Evolutionary conservation across 352 stramenopile species (phyloP).

Genomic region (Phytopythium oedochilum): DNA sequence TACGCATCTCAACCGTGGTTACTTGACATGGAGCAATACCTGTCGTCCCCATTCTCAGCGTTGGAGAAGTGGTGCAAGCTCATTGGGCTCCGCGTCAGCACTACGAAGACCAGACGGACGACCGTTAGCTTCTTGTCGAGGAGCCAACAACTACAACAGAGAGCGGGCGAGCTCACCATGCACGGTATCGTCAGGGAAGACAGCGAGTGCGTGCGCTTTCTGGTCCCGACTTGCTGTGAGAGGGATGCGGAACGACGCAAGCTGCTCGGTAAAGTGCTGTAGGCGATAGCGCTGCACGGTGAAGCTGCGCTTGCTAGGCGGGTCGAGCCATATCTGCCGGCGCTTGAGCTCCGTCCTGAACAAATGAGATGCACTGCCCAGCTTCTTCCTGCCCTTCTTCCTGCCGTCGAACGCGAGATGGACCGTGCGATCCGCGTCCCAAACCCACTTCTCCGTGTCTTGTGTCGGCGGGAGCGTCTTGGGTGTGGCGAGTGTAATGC

Average conservation of each 20-base stretch:
- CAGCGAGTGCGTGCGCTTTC: constrained; percentile 38
- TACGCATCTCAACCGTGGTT: background rate
- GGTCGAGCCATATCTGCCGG: constrained; percentile 60
- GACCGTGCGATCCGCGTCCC: constrained; percentile 7
- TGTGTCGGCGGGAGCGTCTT: constrained; percentile 22
- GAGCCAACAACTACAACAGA: no score
- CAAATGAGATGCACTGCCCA: constrained; percentile 4
- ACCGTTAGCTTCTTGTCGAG: background rate
- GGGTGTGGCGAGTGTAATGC: constrained; percentile 35
- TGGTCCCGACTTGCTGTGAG: constrained; percentile 55
- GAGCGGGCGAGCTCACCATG: constrained; percentile 41
- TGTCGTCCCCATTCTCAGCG: constrained; percentile 27
- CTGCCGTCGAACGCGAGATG: constrained; percentile 12
- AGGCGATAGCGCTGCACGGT: constrained; percentile 47
- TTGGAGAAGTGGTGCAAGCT: constrained; percentile 54
- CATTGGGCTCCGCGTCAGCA: constrained; percentile 50
- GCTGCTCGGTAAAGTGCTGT: constrained; percentile 54
- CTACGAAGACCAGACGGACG: constrained; percentile 8
- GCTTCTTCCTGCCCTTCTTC: constrained; percentile 16
- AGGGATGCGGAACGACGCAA: constrained; percentile 62
- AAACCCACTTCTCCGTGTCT: constrained; percentile 14
- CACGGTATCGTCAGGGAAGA: constrained; percentile 56
- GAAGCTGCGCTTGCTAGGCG: constrained; percentile 50
- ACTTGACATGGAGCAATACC: constrained; percentile 11
- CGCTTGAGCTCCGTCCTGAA: constrained; percentile 31